A percentile compares a stretch with the other conserved stretches of the same genome.
phyloP scores from a whole-genome alignment of 2,329 filamentous ascomycete species.

The Fusarium sp. region DNA sequence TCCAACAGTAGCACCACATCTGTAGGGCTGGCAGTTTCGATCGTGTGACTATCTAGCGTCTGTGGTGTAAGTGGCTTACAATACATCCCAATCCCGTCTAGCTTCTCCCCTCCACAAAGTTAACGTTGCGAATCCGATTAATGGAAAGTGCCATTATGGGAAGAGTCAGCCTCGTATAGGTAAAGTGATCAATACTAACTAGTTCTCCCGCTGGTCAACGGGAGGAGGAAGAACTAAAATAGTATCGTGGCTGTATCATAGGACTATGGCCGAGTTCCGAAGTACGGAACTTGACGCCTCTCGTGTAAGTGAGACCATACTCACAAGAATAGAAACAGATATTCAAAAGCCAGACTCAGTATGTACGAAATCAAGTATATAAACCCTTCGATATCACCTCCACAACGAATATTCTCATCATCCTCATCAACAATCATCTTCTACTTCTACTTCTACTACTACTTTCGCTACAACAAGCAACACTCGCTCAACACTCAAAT shows the following conservation, averaged over 20 bases:
- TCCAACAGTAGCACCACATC: background rate
- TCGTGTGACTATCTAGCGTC: conserved; percentile 23
- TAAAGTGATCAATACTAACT: background rate
- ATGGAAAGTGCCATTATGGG: background rate
- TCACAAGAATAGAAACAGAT: conserved; percentile 26
- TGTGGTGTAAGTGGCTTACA: conserved; percentile 27
- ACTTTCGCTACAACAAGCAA: conserved; percentile 18
- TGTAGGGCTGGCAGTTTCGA: conserved; percentile 29
- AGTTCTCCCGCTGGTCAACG: background rate
- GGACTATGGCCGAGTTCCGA: conserved; percentile 3
- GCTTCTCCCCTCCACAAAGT: conserved; percentile 4
- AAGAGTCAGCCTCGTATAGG: conserved; percentile 23
- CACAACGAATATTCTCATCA: conserved; percentile 10
- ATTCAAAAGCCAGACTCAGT: background rate
- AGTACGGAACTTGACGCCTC: conserved; percentile 4
- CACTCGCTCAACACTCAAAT: conserved; percentile 15
- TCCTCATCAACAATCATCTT: conserved; percentile 24
- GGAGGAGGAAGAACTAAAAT: background rate
- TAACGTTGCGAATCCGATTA: conserved; percentile 11
- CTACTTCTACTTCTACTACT: conserved; percentile 3
- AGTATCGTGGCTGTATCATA: background rate
- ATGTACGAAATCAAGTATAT: conserved; percentile 13
- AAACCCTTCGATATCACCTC: conserved; percentile 3
- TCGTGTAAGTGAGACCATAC: conserved; percentile 17
- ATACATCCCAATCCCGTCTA: conserved; percentile 2